Conservation (phyloP, 1,284 basidiomycete genomes). For the Mycena sp. region DNA sequence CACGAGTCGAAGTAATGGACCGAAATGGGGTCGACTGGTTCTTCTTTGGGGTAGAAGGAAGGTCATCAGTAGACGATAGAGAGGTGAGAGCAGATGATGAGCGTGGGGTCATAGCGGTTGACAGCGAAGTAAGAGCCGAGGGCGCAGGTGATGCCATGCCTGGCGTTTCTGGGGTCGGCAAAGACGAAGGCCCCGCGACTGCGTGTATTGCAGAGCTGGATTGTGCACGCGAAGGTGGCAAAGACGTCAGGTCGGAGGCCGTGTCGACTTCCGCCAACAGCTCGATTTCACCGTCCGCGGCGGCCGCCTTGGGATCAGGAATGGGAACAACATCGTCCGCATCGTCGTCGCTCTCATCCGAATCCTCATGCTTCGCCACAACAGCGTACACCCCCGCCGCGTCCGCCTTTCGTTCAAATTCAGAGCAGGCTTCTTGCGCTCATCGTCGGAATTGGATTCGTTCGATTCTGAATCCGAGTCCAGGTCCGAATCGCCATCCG, state of each 20-base stretch:
- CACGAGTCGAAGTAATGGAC: slow-evolving; percentile 68
- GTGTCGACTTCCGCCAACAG: slow-evolving; percentile 57
- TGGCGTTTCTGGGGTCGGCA: slow-evolving; percentile 40
- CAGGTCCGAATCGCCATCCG: slow-evolving; percentile 51
- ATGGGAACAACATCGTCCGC: slow-evolving; percentile 56
- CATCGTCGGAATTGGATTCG: slow-evolving; percentile 38
- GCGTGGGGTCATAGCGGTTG: slow-evolving; percentile 38
- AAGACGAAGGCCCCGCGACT: slow-evolving; percentile 36
- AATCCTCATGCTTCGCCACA: slow-evolving; percentile 63
- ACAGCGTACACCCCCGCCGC: slow-evolving; percentile 80
- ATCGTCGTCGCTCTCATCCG: slow-evolving; percentile 61
- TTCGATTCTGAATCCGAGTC: slow-evolving; percentile 44
- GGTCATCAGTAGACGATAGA: slow-evolving; percentile 42
- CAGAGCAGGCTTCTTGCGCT: slow-evolving; percentile 28
- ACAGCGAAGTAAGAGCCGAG: slow-evolving; percentile 28
- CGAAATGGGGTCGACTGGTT: slow-evolving; percentile 51
- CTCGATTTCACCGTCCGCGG: slow-evolving; percentile 60
- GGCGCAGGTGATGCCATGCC: slow-evolving; percentile 25
- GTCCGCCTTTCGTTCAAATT: slow-evolving; percentile 80
- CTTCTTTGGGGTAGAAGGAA: slow-evolving; percentile 35
- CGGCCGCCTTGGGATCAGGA: slow-evolving; percentile 48
- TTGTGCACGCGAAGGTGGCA: slow-evolving; percentile 50
- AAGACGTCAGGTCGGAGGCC: slow-evolving; percentile 57
- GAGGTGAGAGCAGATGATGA: slow-evolving; percentile 51
- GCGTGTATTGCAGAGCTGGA: slow-evolving; percentile 40